phyloP scores from a whole-genome alignment of 768 basidiomycete genomes.

The Cystobasidiopsis lactophilus region DNA sequence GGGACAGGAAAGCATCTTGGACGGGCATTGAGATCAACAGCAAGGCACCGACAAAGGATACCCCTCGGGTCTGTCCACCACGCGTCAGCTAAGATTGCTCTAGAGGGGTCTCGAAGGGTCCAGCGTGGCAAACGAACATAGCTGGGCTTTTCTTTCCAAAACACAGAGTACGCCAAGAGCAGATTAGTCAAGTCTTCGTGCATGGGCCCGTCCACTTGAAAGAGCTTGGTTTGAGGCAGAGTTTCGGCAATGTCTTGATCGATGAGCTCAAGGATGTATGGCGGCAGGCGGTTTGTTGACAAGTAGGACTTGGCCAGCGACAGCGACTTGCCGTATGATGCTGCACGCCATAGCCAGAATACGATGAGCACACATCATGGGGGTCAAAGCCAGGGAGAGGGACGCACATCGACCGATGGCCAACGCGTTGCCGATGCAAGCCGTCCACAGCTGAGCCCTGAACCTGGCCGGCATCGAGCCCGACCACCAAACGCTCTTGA shows the following conservation, averaged over 20 bases:
- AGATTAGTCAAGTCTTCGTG: slow-evolving; percentile 63
- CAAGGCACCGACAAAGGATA: slow-evolving; percentile 48
- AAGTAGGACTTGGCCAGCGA: slow-evolving; percentile 42
- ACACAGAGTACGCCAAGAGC: slow-evolving; percentile 67
- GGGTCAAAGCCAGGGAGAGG: neutral
- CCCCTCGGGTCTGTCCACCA: slow-evolving; percentile 14
- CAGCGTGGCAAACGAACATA: slow-evolving; percentile 30
- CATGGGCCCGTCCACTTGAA: slow-evolving; percentile 55
- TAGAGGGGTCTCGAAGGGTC: too few relatives aligned
- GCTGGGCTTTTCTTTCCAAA: slow-evolving; percentile 57
- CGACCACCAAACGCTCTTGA: slow-evolving; percentile 51
- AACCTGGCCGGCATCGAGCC: slow-evolving; percentile 59
- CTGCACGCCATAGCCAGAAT: neutral
- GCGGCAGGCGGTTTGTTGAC: slow-evolving; percentile 42
- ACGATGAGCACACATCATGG: neutral
- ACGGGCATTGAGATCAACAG: slow-evolving; percentile 60
- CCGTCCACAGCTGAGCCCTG: slow-evolving; percentile 60
- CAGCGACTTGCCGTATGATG: slow-evolving; percentile 6
- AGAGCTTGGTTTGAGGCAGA: slow-evolving; percentile 56
- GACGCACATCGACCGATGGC: slow-evolving; percentile 53
- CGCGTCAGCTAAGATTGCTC: neutral
- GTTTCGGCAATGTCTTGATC: slow-evolving; percentile 54
- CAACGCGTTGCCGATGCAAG: slow-evolving; percentile 60
- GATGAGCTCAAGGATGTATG: slow-evolving; percentile 38
- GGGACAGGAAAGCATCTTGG: slow-evolving; percentile 48